Evolutionary conservation across 139 green algal genomes (phyloP).

Genomic region (Zygnema cylindricum): DNA sequence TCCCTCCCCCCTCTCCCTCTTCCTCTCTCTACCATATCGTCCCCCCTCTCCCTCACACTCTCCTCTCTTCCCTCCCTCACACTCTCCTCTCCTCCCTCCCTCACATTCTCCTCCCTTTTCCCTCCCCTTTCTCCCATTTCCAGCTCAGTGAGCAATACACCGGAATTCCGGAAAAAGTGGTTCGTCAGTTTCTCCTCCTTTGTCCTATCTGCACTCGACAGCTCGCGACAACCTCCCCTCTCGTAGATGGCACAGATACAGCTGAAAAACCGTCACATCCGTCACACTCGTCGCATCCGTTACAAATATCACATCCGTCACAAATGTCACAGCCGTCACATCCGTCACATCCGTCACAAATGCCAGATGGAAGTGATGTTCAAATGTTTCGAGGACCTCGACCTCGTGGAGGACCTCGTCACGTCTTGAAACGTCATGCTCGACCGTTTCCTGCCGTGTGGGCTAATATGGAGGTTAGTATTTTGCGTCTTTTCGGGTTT

Average conservation of each 20-base stretch:
- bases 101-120: no score
- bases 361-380: not conserved
- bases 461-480: slow-evolving; percentile 8
- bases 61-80: no score
- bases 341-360: not conserved
- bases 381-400: not conserved
- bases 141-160: slow-evolving; percentile 36
- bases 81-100: no score
- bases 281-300: not conserved
- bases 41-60: no score
- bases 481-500: not conserved
- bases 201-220: slow-evolving; percentile 15
- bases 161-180: slow-evolving; percentile 32
- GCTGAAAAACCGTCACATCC: not conserved
- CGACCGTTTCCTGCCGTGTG: not conserved
- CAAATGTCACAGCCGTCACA: not conserved
- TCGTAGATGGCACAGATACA: not conserved
- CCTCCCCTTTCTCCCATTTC: no score
- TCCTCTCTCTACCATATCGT: no score
- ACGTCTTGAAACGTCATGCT: not conserved
- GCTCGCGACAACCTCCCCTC: not conserved
- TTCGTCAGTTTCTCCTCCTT: slow-evolving; percentile 40
- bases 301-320: not conserved
- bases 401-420: not conserved
- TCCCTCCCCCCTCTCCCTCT: no score